These are phyloP conservation scores for Morella rubra DNA, from an alignment of 306 rosid species.

Conservation along the genomic window DNA sequence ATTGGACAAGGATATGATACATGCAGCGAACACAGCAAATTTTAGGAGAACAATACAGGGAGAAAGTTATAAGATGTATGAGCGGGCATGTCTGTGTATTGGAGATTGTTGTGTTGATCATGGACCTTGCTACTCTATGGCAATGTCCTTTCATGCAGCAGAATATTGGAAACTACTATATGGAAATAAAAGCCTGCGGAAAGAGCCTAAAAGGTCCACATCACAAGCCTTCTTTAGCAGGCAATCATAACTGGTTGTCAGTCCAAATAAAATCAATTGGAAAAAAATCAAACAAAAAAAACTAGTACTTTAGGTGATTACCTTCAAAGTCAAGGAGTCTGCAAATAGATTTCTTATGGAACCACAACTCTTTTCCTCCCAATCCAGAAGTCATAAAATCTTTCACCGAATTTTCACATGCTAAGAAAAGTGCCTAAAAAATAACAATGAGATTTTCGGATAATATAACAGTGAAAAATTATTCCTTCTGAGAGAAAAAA, in stretches of 20 bases:
- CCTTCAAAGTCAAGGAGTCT: constrained; percentile 79
- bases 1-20: neutral
- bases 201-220: no score
- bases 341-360: constrained; percentile 52
- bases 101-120: neutral
- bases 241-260: neutral
- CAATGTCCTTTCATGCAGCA: neutral
- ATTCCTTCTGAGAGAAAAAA: neutral
- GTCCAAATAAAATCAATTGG: neutral
- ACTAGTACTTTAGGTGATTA: constrained; percentile 26
- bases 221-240: no score
- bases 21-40: neutral
- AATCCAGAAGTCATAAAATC: constrained; percentile 40
- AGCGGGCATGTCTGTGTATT: neutral
- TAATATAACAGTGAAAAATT: neutral
- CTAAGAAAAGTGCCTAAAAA: constrained; percentile 69
- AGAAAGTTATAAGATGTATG: neutral
- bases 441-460: constrained; percentile 23
- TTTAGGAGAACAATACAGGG: neutral
- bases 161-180: neutral
- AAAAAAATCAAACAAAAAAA: neutral
- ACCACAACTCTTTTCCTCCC: constrained; percentile 51
- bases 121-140: neutral
- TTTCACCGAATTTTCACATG: constrained; percentile 60
- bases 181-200: neutral